phyloP scores from a whole-genome alignment of 2,329 filamentous ascomycete genomes.

The Cladosporium phlei region DNA sequence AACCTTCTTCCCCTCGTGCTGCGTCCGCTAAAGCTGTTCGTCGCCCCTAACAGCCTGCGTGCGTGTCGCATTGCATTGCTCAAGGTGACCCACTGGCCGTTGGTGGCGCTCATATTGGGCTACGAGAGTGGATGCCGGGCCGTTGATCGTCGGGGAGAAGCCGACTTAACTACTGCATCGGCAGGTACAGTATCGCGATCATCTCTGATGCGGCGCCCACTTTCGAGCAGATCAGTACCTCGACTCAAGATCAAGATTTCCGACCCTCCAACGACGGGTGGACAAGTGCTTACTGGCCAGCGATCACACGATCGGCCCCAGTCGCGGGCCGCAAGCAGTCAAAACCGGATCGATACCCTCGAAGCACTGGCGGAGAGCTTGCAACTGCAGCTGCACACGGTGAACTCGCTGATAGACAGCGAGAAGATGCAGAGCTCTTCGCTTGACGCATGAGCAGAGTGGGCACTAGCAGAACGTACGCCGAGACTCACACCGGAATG shows the following conservation, averaged over 20 bases:
- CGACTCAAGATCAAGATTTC: background rate
- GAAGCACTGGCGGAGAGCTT: slow-evolving; percentile 2
- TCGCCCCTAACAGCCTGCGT: slow-evolving; percentile 62
- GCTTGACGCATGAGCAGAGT: background rate
- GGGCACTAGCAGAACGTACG: background rate
- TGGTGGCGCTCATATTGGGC: slow-evolving; percentile 63
- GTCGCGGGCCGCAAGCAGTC: too few relatives aligned
- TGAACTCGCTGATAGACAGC: slow-evolving; percentile 2
- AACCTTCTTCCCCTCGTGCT: slow-evolving; percentile 72
- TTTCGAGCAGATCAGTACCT: slow-evolving; percentile 6
- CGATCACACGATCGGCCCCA: background rate
- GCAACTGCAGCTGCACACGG: slow-evolving; percentile 2
- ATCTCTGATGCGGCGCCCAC: slow-evolving; percentile 12
- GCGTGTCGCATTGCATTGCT: slow-evolving; percentile 54
- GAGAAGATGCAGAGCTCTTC: background rate
- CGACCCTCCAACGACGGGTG: background rate
- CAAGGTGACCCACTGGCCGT: slow-evolving; percentile 59
- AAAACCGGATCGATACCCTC: background rate
- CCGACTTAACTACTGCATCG: slow-evolving; percentile 18
- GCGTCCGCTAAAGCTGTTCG: slow-evolving; percentile 65
- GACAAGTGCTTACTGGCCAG: background rate
- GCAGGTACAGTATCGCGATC: slow-evolving; percentile 29
- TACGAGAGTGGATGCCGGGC: slow-evolving; percentile 52
- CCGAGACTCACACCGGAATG: background rate
- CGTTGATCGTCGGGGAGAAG: slow-evolving; percentile 15